These are phyloP conservation scores for Gymnopilus junonius DNA, from an alignment of 768 basidiomycete species.

Conservation along the genomic window DNA sequence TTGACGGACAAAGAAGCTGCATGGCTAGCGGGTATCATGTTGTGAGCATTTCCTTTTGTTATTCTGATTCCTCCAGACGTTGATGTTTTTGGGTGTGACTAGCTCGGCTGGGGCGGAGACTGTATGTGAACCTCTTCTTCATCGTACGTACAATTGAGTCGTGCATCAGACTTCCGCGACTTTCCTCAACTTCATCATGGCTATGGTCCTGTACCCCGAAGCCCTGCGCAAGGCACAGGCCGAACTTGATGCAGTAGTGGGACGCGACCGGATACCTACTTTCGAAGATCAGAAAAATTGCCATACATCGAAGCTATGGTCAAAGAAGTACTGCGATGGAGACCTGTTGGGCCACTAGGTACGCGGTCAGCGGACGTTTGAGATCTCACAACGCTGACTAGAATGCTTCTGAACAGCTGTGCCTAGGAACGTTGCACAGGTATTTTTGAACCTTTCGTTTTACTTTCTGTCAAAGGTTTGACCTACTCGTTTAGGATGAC, in stretches of 20 bases:
- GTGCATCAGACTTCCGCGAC: background rate
- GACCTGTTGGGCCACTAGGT: background rate
- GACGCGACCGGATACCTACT: background rate
- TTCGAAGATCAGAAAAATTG: background rate
- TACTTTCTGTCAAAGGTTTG: background rate
- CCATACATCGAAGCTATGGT: background rate
- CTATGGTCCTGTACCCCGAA: background rate
- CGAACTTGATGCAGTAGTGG: background rate
- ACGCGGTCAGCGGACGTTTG: too few species aligned
- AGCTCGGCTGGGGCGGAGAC: conserved; percentile 4
- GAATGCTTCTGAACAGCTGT: background rate
- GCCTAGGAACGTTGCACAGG: background rate
- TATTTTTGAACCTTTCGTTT: background rate
- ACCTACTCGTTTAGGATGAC: conserved; percentile 33
- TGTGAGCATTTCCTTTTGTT: background rate
- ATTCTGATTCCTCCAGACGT: background rate
- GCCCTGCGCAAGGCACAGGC: background rate
- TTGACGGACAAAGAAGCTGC: conserved; percentile 1
- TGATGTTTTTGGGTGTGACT: background rate
- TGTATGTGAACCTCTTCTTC: background rate
- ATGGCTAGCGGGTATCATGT: conserved; percentile 1
- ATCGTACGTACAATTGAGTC: too few species aligned
- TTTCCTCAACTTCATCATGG: background rate
- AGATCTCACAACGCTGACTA: too few species aligned
- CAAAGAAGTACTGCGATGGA: background rate